Evolutionary conservation across 2,329 filamentous ascomycete species (phyloP).

Genomic region (Bretziella fagacearum): DNA sequence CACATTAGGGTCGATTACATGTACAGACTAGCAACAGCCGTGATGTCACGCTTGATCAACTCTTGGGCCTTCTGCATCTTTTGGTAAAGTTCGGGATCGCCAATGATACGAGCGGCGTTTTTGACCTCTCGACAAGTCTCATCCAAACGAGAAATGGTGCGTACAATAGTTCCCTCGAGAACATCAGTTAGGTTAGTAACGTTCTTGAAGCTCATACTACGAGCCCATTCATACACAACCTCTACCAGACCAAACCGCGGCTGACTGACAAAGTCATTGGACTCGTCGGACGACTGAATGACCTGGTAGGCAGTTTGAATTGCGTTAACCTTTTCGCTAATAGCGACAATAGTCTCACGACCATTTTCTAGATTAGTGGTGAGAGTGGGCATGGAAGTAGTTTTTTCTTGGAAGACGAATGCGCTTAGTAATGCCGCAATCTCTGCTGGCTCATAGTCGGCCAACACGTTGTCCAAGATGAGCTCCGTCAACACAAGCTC

Average conservation of each 20-base stretch:
- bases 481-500: constrained; percentile 92
- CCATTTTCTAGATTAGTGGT: constrained; percentile 69
- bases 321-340: constrained; percentile 82
- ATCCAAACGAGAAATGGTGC: constrained; percentile 83
- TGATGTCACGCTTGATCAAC: constrained; percentile 92
- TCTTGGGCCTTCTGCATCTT: constrained; percentile 98
- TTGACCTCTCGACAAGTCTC: constrained; percentile 96
- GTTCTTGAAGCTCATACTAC: constrained; percentile 95
- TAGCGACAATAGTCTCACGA: constrained; percentile 68
- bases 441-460: constrained; percentile 88
- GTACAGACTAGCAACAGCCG: constrained; percentile 73
- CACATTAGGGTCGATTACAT: constrained; percentile 47
- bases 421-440: constrained; percentile 85
- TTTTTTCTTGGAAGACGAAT: constrained; percentile 98
- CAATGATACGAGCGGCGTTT: constrained; percentile 88
- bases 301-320: constrained; percentile 85
- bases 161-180: constrained; percentile 89
- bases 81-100: constrained; percentile 77
- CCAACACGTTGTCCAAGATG: constrained; percentile 89
- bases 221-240: constrained; percentile 96
- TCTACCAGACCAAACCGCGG: constrained; percentile 89
- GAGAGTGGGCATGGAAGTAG: constrained; percentile 60
- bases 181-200: constrained; percentile 94
- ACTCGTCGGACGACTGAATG: constrained; percentile 74
- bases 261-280: constrained; percentile 75